Percentiles rank a stretch among this genome's conserved stretches.
These are phyloP conservation scores for Eucalyptus microcorys DNA, from an alignment of 345 rosid genomes.

Conservation along the genomic window DNA sequence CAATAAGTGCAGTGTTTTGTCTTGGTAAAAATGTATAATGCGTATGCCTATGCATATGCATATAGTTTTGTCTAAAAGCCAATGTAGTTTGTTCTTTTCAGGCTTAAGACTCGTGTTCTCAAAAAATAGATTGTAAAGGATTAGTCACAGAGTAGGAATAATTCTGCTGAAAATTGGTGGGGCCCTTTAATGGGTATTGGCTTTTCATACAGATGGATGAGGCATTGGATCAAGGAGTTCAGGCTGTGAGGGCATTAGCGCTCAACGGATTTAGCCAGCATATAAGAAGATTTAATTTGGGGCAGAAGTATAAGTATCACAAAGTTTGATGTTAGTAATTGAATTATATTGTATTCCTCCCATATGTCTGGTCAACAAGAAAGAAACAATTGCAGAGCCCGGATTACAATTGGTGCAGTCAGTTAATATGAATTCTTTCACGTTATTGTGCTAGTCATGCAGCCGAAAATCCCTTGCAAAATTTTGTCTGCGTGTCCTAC, in stretches of 20 bases:
- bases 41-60: neutral
- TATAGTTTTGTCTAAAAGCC: neutral
- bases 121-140: neutral
- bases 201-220: constrained; percentile 42
- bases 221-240: constrained; percentile 64
- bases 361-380: neutral
- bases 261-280: constrained; percentile 43
- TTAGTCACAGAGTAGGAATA: neutral
- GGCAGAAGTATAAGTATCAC: constrained; percentile 73
- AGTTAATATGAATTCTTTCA: neutral
- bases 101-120: neutral
- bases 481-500: neutral
- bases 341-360: neutral
- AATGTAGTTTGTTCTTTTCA: neutral
- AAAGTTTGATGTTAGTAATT: constrained; percentile 11
- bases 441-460: neutral
- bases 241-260: constrained; percentile 53
- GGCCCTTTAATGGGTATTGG: neutral
- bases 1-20: neutral
- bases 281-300: constrained; percentile 62
- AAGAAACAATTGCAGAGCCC: neutral
- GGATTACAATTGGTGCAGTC: neutral
- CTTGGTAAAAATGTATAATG: neutral
- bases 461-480: neutral
- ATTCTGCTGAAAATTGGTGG: neutral